Evolutionary conservation across 371 early-diverging fungal genomes (phyloP).

Genomic region (Lichtheimia corymbifera): DNA sequence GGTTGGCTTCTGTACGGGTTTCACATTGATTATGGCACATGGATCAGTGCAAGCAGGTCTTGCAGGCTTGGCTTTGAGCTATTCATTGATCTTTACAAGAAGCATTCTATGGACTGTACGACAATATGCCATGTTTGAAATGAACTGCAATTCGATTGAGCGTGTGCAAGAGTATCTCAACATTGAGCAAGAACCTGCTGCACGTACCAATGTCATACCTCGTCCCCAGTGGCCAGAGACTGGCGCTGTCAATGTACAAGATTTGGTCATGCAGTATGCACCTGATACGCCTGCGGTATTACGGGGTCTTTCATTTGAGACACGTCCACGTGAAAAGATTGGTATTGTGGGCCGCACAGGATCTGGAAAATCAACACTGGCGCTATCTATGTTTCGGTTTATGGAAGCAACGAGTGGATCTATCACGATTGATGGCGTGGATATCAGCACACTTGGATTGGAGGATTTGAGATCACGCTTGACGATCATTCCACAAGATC

Average conservation of each 20-base stretch:
- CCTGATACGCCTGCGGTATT: conserved; percentile 70
- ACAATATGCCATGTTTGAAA: conserved; percentile 78
- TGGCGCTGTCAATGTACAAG: conserved; percentile 66
- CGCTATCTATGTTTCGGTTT: conserved; percentile 72
- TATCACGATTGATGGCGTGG: conserved; percentile 74
- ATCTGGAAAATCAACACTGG: conserved; percentile 60
- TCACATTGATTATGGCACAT: conserved; percentile 51
- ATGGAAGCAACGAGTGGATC: conserved; percentile 64
- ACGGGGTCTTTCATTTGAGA: conserved; percentile 61
- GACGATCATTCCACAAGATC: conserved; percentile 75
- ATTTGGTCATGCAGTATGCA: conserved; percentile 69
- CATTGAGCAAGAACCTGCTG: conserved; percentile 71
- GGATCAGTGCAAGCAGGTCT: conserved; percentile 67
- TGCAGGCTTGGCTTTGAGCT: conserved; percentile 81
- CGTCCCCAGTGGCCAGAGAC: conserved; percentile 76
- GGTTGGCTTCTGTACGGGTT: conserved; percentile 74
- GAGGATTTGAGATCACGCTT: conserved; percentile 61
- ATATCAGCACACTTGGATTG: conserved; percentile 66
- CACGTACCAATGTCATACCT: conserved; percentile 35
- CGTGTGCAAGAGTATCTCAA: conserved; percentile 77
- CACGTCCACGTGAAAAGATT: conserved; percentile 57
- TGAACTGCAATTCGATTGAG: conserved; percentile 76
- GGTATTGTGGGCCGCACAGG: conserved; percentile 62
- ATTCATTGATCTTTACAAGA: conserved; percentile 66
- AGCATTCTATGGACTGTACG: conserved; percentile 81